Conservation (phyloP, 352 stramenopile genomes). For the Pythium grandisporangium region DNA sequence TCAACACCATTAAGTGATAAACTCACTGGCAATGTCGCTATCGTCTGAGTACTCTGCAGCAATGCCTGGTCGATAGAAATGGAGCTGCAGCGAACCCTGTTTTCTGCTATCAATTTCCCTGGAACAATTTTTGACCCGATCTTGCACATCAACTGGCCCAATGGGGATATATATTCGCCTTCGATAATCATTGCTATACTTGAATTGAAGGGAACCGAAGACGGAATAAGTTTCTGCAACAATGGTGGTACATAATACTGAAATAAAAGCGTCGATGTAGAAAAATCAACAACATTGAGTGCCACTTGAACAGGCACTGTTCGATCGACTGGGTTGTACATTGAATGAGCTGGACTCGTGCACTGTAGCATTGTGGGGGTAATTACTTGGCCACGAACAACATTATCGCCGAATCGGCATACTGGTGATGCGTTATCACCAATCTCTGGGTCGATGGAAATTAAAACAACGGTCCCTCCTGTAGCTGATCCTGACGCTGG, state of each 20-base stretch:
- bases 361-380: conserved; percentile 1
- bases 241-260: conserved; percentile 14
- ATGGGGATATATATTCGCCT: conserved; percentile 8
- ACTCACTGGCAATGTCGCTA: too few relatives aligned
- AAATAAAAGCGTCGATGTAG: conserved; percentile 5
- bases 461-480: neutral
- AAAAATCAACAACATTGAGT: conserved; percentile 11
- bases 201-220: conserved; percentile 1
- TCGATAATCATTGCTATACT: conserved; percentile 1
- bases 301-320: conserved; percentile 5
- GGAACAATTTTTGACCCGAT: conserved; percentile 1
- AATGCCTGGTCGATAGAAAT: too few relatives aligned
- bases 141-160: too few relatives aligned
- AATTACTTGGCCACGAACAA: conserved; percentile 1
- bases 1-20: conserved; percentile 13
- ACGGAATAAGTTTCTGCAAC: neutral
- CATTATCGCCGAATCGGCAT: neutral
- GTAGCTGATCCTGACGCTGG: neutral
- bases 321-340: neutral
- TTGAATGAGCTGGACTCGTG: conserved; percentile 1
- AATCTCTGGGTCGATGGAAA: neutral
- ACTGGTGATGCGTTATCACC: neutral
- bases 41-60: too few relatives aligned
- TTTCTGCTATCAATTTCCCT: neutral
- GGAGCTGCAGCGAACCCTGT: conserved; percentile 2